Evolutionary conservation across 805 yeast genomes (phyloP).

Genomic region (Suhomyces tanzawaensis): DNA sequence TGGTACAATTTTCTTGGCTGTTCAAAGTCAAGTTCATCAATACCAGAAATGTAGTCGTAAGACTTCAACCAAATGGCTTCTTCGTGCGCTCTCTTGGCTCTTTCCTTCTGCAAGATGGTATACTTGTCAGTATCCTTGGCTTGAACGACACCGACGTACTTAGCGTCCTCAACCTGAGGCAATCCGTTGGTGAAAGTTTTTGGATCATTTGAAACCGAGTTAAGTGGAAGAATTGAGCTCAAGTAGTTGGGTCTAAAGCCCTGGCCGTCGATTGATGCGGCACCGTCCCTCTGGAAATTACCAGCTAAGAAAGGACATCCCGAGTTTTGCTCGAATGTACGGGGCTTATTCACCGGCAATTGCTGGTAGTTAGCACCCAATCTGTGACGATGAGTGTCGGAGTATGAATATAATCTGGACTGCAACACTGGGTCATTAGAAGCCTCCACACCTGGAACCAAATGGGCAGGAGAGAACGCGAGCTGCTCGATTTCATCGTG

Average conservation of each 20-base stretch:
- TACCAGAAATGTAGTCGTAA: constrained; percentile 38
- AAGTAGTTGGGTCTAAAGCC: constrained; percentile 53
- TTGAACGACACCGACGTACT: constrained; percentile 34
- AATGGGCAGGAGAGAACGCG: constrained; percentile 81
- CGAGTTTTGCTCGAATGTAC: constrained; percentile 22
- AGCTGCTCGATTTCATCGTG: constrained; percentile 87
- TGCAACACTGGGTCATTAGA: constrained; percentile 84
- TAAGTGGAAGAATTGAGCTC: constrained; percentile 38
- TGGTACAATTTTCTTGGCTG: constrained; percentile 46
- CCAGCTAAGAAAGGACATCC: constrained; percentile 28
- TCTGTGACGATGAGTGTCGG: constrained; percentile 85
- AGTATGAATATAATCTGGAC: constrained; percentile 76
- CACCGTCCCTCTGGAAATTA: constrained; percentile 24
- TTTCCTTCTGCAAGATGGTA: constrained; percentile 26
- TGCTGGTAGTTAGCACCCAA: constrained; percentile 74
- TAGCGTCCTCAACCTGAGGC: constrained; percentile 19
- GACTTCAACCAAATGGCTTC: constrained; percentile 33
- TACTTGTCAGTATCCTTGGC: constrained; percentile 21
- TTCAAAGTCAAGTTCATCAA: constrained; percentile 44
- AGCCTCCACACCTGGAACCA: constrained; percentile 81
- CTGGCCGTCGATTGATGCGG: constrained; percentile 25
- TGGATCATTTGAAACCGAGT: constrained; percentile 19
- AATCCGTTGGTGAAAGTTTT: constrained; percentile 18
- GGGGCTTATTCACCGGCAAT: constrained; percentile 73
- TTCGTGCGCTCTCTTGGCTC: constrained; percentile 33